These are phyloP conservation scores for Aspergillus wentii DNA, from an alignment of 495 filamentous ascomycete genomes.

Conservation along the genomic window DNA sequence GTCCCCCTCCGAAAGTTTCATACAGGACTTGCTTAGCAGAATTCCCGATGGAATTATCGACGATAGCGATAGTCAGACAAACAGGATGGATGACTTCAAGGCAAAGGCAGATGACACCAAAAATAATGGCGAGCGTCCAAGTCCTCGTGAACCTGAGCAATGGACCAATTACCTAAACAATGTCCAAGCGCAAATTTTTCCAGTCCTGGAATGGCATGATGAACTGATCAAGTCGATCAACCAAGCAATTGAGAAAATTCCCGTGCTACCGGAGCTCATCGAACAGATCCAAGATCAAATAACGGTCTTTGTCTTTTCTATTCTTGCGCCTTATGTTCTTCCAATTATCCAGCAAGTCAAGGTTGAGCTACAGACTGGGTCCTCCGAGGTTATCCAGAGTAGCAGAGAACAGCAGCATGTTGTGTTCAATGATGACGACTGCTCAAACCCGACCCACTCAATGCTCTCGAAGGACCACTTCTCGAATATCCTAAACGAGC, in stretches of 20 bases:
- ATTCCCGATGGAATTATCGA: constrained; percentile 74
- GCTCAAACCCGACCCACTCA: constrained; percentile 81
- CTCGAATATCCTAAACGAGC: constrained; percentile 80
- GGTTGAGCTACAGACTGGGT: constrained; percentile 74
- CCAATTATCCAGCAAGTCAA: constrained; percentile 84
- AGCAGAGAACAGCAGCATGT: constrained; percentile 74
- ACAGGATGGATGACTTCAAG: constrained; percentile 61
- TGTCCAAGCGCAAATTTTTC: constrained; percentile 70
- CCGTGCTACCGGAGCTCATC: constrained; percentile 69
- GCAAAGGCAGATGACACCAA: constrained; percentile 57
- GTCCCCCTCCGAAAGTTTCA: constrained; percentile 52
- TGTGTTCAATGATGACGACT: constrained; percentile 75
- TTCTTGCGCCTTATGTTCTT: constrained; percentile 79
- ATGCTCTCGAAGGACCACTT: constrained; percentile 97
- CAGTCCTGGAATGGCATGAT: constrained; percentile 84
- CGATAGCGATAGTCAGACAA: constrained; percentile 56
- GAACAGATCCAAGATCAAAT: constrained; percentile 76
- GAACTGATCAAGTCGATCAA: constrained; percentile 75
- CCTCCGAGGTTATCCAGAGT: constrained; percentile 78
- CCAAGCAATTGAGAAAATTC: constrained; percentile 72
- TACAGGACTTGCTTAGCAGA: constrained; percentile 71
- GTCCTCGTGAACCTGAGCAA: constrained; percentile 69
- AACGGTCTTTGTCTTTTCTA: constrained; percentile 78
- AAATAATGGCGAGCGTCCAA: constrained; percentile 48
- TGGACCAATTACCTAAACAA: constrained; percentile 64